Conservation (phyloP, 805 yeast genomes). For the Monosporozyma servazzii region DNA sequence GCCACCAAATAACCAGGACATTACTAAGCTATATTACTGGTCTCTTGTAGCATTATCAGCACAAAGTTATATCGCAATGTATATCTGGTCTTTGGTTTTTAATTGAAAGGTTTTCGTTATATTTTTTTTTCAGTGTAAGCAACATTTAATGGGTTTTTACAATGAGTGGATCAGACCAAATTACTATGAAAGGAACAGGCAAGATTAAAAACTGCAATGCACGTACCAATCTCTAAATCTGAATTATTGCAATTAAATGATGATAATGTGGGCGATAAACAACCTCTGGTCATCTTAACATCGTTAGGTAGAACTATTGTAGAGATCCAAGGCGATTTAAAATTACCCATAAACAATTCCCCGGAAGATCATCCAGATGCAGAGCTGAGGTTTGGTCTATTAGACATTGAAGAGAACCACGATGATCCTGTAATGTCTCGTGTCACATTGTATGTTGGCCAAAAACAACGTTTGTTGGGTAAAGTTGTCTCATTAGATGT, state of each 20-base stretch:
- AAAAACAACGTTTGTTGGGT: slow-evolving; percentile 62
- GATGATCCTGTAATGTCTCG: slow-evolving; percentile 25
- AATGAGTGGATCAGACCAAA: no score
- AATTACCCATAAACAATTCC: slow-evolving; percentile 15
- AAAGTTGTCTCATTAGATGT: slow-evolving; percentile 46
- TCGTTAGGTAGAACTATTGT: slow-evolving; percentile 50
- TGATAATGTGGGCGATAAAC: slow-evolving; percentile 5
- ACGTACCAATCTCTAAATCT: background rate
- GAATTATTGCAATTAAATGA: background rate
- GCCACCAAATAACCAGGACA: background rate
- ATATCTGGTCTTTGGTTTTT: no score
- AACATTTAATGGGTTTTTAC: no score
- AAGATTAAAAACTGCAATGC: background rate
- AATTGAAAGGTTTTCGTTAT: no score
- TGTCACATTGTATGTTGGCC: slow-evolving; percentile 49
- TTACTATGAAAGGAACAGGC: no score
- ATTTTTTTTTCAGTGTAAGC: no score
- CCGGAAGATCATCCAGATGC: slow-evolving; percentile 13
- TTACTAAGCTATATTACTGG: no score
- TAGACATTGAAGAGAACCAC: slow-evolving; percentile 23
- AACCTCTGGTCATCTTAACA: slow-evolving; percentile 24
- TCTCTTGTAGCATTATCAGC: no score
- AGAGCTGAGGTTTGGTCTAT: slow-evolving; percentile 21
- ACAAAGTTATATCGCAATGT: no score
- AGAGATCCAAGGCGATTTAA: slow-evolving; percentile 69